These are phyloP conservation scores for Phytophthora pinifolia DNA, from an alignment of 352 stramenopile genomes.

Conservation along the genomic window DNA sequence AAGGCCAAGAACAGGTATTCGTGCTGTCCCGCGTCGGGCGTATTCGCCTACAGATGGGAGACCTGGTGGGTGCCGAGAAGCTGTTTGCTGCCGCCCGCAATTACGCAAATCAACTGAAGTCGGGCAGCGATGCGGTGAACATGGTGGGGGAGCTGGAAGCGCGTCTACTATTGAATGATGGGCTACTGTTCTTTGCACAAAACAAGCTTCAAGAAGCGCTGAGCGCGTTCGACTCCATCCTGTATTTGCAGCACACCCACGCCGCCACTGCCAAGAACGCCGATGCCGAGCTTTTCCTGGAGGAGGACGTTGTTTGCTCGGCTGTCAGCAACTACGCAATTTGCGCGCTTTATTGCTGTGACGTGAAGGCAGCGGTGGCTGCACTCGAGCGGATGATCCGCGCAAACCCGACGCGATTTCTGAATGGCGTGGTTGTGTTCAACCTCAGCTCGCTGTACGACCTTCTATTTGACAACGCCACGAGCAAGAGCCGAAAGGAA, in stretches of 20 bases:
- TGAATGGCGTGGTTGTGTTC: conserved; percentile 73
- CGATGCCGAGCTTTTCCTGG: conserved; percentile 50
- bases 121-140: conserved; percentile 7
- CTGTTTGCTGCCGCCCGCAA: conserved; percentile 51
- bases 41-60: conserved; percentile 77
- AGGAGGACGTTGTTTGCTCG: conserved; percentile 67
- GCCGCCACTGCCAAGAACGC: conserved; percentile 9
- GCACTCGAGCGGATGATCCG: conserved; percentile 75
- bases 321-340: conserved; percentile 85
- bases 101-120: conserved; percentile 29
- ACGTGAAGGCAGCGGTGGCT: conserved; percentile 68
- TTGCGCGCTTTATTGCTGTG: conserved; percentile 79
- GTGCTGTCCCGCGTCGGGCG: conserved; percentile 64
- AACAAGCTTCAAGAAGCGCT: conserved; percentile 83
- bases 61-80: conserved; percentile 55
- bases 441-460: conserved; percentile 86
- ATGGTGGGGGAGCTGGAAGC: conserved; percentile 40
- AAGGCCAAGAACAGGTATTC: conserved; percentile 45
- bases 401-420: conserved; percentile 63
- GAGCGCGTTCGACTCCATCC: conserved; percentile 67
- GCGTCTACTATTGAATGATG: conserved; percentile 72
- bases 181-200: conserved; percentile 69
- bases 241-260: conserved; percentile 42
- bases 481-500: conserved; percentile 76
- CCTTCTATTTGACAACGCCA: conserved; percentile 73